Conservation (phyloP, 805 yeast species). For the Cyberlindnera bimundalis region DNA sequence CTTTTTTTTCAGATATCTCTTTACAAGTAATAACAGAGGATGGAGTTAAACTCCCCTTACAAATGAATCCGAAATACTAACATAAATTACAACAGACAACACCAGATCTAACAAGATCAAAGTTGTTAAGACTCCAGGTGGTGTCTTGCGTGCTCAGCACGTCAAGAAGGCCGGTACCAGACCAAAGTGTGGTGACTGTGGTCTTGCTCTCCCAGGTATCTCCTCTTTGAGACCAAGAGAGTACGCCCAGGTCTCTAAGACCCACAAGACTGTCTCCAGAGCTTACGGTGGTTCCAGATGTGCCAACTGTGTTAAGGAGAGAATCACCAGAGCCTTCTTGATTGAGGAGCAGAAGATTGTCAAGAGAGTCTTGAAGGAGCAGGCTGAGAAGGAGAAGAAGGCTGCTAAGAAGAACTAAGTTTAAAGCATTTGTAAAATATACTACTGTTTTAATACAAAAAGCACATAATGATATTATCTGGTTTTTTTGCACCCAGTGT, state of each 20-base stretch:
- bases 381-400: constrained; percentile 82
- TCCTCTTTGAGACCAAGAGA: constrained; percentile 97
- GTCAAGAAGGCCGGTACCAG: constrained; percentile 82
- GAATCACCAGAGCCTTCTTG: constrained; percentile 99
- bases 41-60: no score
- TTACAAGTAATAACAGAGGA: no score
- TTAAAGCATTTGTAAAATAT: constrained; percentile 15
- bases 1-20: neutral
- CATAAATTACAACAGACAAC: constrained; percentile 72
- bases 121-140: constrained; percentile 99
- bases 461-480: constrained; percentile 14
- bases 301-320: constrained; percentile 98
- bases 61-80: constrained; percentile 18
- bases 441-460: constrained; percentile 21
- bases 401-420: constrained; percentile 36
- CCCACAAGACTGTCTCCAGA: constrained; percentile 98
- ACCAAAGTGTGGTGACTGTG: constrained; percentile 84
- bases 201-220: constrained; percentile 77
- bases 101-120: constrained; percentile 99
- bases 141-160: constrained; percentile 97
- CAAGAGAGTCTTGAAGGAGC: constrained; percentile 98
- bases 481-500: neutral
- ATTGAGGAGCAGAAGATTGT: constrained; percentile 99
- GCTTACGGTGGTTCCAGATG: constrained; percentile 99
- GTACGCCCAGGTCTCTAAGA: constrained; percentile 92